Base-by-base conservation (phyloP, 768 basidiomycete genomes). In the Lactarius sp. region DNA sequence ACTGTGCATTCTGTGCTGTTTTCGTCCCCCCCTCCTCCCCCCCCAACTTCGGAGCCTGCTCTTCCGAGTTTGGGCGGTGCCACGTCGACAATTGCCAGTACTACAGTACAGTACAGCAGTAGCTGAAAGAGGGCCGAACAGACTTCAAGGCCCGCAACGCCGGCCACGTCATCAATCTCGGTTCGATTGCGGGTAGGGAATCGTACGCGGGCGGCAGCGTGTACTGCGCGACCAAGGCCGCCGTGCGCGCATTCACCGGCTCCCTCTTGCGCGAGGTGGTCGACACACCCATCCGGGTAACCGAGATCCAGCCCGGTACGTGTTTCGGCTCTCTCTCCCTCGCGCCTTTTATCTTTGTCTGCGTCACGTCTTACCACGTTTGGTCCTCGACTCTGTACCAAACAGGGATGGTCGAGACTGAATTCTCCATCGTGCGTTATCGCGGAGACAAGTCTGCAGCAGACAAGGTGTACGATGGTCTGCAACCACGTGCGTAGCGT, bases 141-240 rank as follows among this genome's bases (percentile, higher is more conserved):
- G 75, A 73, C 44, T 74, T 69, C 60, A 69, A 66, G 53, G 65
- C 70, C 44, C 36, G 61, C 51, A 84, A 87, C 70, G 77, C 84
- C 4, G 92, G 93, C 0, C 94, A 95, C 77, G 79, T 99, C 69
- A 98, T 99, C 77, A 96, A 97, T 75, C 78, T 99, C 55, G 95
- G 97, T 8, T 96, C 94, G 12, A 83, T 99, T 62, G 95, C 97
- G 13, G 94, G 75, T 20, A 70, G 73, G 52, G 75, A 76, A 51
- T 73, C 96, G 5, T 98, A 98, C 71, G 84, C 86, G 13, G 95
- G 94, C 34, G 97, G 95, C 8, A 82, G 87, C 66, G 90, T 98
- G 69, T 98, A 97, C 75, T 92, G 87, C 65, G 96, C 96, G 5
- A 95, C 94, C 14, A 94, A 94, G 70, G 81, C 84, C 68, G 92